A percentile compares a stretch with the other conserved stretches of the same genome.
Evolutionary conservation across 116 monocot species (phyloP).

Genomic region (Zostera marina): DNA sequence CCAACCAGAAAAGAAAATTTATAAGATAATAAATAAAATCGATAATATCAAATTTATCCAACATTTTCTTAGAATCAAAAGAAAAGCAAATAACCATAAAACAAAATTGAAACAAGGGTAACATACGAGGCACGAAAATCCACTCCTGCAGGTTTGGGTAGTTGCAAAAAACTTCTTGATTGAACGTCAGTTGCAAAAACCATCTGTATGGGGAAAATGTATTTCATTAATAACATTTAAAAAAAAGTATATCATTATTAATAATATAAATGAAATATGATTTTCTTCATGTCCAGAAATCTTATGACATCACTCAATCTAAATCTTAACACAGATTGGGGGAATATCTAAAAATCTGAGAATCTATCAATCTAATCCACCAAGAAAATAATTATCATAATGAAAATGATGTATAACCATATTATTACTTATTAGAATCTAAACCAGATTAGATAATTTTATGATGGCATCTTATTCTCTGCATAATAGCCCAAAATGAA

Average conservation of each 20-base stretch:
- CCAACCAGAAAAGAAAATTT: too few relatives aligned
- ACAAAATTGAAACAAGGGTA: not conserved
- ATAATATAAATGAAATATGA: not conserved
- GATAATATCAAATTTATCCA: not conserved
- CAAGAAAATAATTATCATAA: too few relatives aligned
- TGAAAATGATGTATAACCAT: too few relatives aligned
- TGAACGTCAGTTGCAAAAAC: constrained; percentile 93
- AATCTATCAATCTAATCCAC: too few relatives aligned
- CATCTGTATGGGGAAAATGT: constrained; percentile 31
- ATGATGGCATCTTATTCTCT: too few relatives aligned
- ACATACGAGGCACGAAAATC: constrained; percentile 99
- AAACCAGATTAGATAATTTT: too few relatives aligned
- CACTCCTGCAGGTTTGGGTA: constrained; percentile 84
- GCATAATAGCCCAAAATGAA: too few relatives aligned
- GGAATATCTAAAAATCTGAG: too few relatives aligned
- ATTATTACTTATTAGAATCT: too few relatives aligned
- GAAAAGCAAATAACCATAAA: constrained; percentile 1
- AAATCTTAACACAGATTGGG: not conserved
- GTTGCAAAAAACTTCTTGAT: constrained; percentile 76
- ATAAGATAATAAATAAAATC: too few relatives aligned
- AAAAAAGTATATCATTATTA: not conserved
- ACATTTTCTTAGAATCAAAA: not conserved
- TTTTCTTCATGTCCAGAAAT: not conserved
- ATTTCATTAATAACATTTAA: not conserved
- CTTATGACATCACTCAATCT: not conserved